These are phyloP conservation scores for Metschnikowia proteae DNA, from an alignment of 805 yeast species.

Conservation along the genomic window DNA sequence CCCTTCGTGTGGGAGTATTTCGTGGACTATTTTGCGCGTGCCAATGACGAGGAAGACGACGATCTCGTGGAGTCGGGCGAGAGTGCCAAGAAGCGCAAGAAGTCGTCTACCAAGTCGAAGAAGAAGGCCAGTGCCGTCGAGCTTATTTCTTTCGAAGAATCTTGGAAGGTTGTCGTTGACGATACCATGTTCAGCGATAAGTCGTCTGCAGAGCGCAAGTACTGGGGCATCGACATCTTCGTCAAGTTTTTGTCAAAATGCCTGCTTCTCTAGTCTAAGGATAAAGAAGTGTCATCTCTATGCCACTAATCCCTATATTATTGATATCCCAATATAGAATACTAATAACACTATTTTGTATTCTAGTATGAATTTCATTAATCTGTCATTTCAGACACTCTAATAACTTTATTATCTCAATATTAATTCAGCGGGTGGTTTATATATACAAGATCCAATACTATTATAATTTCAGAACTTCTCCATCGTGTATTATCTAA, in stretches of 20 bases:
- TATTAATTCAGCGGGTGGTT: too few species aligned
- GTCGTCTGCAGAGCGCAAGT: conserved; percentile 82
- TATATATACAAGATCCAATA: too few species aligned
- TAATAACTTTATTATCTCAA: too few species aligned
- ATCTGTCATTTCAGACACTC: too few species aligned
- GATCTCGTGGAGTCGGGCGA: conserved; percentile 19
- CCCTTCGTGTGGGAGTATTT: conserved; percentile 75
- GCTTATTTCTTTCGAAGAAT: conserved; percentile 45
- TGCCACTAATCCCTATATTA: too few species aligned
- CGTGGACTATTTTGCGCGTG: conserved; percentile 39
- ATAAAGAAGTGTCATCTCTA: too few species aligned
- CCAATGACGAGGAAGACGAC: conserved; percentile 8
- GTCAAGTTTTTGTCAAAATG: conserved; percentile 38
- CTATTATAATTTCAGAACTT: too few species aligned
- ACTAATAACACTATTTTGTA: too few species aligned
- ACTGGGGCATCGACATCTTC: conserved; percentile 78
- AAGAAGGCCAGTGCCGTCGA: conserved; percentile 24
- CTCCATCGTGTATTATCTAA: too few species aligned
- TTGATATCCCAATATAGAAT: too few species aligned
- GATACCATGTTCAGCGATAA: conserved; percentile 72
- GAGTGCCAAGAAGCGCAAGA: conserved; percentile 16
- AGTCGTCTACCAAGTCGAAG: conserved; percentile 22
- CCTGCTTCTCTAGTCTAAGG: conserved; percentile 17
- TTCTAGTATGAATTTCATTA: too few species aligned
- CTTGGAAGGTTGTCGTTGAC: conserved; percentile 79